A percentile compares a stretch with the other conserved stretches of the same genome.
phyloP scores from a whole-genome alignment of 257 asterid genomes.

The Primulina eburnea region DNA sequence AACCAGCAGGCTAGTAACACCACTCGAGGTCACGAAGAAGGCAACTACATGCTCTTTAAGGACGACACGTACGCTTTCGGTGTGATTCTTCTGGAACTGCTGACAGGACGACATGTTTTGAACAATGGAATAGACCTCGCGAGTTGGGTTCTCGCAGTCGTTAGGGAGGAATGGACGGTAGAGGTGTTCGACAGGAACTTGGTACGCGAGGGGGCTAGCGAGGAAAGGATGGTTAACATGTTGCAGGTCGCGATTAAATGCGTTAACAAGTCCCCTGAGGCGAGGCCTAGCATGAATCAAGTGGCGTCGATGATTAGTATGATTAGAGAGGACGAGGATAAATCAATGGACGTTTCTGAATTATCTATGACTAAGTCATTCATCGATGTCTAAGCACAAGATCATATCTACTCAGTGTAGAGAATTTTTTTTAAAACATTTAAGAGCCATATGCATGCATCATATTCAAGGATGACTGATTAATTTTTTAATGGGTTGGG shows the following conservation, averaged over 20 bases:
- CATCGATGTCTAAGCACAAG: conserved; percentile 18
- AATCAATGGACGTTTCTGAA: conserved; percentile 54
- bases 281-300: conserved; percentile 53
- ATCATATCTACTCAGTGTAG: neutral
- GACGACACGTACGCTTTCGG: conserved; percentile 56
- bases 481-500: too few species aligned
- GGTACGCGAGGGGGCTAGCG: conserved; percentile 59
- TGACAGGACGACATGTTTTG: conserved; percentile 55
- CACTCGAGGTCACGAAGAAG: conserved; percentile 30
- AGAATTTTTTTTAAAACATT: neutral
- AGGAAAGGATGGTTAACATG: conserved; percentile 66
- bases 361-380: conserved; percentile 35
- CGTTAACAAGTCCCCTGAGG: conserved; percentile 33
- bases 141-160: conserved; percentile 66
- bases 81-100: conserved; percentile 63
- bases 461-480: too few species aligned
- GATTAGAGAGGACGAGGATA: conserved; percentile 63
- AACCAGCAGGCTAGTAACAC: conserved; percentile 26
- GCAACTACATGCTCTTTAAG: conserved; percentile 34
- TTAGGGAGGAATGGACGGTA: conserved; percentile 77
- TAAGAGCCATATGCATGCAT: too few species aligned
- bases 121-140: conserved; percentile 57
- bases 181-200: conserved; percentile 66
- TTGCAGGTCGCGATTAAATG: conserved; percentile 63
- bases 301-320: conserved; percentile 44